Evolutionary conservation across 2,329 filamentous ascomycete species (phyloP).

Genomic region (Phoma sp.): DNA sequence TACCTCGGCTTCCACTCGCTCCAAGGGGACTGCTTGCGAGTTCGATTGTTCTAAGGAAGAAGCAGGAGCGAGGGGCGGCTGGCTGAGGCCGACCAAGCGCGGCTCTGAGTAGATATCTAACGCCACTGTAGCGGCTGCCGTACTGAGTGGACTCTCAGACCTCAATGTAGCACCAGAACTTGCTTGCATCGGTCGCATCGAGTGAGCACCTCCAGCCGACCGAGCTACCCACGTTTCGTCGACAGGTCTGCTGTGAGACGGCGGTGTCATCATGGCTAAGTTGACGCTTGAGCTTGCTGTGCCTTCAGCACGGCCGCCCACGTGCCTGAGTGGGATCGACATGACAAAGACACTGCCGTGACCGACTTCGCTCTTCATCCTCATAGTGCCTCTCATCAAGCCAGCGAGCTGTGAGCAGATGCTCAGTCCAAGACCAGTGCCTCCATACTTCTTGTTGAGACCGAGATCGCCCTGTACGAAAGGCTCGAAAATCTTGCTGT

Average conservation of each 20-base stretch:
- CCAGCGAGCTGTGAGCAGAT: conserved; percentile 87
- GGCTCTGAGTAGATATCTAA: conserved; percentile 72
- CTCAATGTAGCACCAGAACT: conserved; percentile 24
- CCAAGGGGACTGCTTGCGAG: conserved; percentile 70
- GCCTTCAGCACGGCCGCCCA: conserved; percentile 70
- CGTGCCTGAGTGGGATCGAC: conserved; percentile 79
- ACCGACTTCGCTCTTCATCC: conserved; percentile 73
- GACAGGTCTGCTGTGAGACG: conserved; percentile 36
- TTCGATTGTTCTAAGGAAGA: conserved; percentile 60
- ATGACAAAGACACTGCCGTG: conserved; percentile 83
- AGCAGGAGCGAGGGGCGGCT: conserved; percentile 75
- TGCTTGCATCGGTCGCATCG: conserved; percentile 31
- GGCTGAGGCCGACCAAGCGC: conserved; percentile 79
- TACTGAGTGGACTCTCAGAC: too few species aligned
- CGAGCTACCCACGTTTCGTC: conserved; percentile 36
- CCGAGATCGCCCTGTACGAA: conserved; percentile 94
- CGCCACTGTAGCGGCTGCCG: conserved; percentile 35
- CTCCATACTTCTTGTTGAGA: conserved; percentile 87
- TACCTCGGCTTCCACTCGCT: conserved; percentile 69
- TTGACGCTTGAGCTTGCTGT: conserved; percentile 50
- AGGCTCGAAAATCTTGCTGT: conserved; percentile 87
- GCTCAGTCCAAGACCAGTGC: conserved; percentile 85
- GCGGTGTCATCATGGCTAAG: too few species aligned
- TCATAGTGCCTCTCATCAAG: conserved; percentile 82
- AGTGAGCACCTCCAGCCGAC: conserved; percentile 42